Conservation (phyloP, 805 yeast genomes). For the Pichia exigua region DNA sequence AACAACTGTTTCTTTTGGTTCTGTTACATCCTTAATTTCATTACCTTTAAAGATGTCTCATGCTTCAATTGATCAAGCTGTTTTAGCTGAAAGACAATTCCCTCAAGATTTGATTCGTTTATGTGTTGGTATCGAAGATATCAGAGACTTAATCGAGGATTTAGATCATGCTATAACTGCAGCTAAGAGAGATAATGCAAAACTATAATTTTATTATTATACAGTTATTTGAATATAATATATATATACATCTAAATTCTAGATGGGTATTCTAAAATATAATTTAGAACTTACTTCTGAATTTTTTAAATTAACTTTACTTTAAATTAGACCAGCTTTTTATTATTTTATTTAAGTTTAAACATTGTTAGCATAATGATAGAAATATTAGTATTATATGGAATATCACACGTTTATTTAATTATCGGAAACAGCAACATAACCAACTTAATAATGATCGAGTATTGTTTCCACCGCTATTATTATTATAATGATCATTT, state of each 20-base stretch:
- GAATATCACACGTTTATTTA: background rate
- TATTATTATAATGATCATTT: background rate
- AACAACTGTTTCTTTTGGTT: constrained; percentile 89
- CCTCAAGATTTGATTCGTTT: constrained; percentile 89
- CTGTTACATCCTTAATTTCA: constrained; percentile 86
- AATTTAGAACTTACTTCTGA: too few relatives aligned
- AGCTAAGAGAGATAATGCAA: constrained; percentile 39
- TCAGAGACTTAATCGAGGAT: constrained; percentile 75
- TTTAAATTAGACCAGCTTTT: background rate
- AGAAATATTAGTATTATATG: background rate
- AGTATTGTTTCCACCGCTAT: background rate
- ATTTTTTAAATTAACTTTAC: too few relatives aligned
- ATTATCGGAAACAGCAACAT: constrained; percentile 4
- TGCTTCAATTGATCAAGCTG: constrained; percentile 87
- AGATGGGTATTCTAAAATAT: too few relatives aligned
- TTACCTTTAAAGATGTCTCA: constrained; percentile 96
- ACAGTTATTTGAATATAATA: too few relatives aligned
- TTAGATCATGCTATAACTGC: constrained; percentile 59
- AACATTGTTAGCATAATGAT: background rate
- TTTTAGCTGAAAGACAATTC: constrained; percentile 79
- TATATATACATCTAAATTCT: too few relatives aligned
- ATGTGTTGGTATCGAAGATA: constrained; percentile 86
- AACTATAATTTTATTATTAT: constrained; percentile 6
- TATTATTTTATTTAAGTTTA: background rate
- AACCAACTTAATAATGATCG: constrained; percentile 2